A percentile compares a stretch with the other conserved stretches of the same genome.
Conservation (phyloP, 2,329 filamentous ascomycete genomes). For the Venturia effusa region DNA sequence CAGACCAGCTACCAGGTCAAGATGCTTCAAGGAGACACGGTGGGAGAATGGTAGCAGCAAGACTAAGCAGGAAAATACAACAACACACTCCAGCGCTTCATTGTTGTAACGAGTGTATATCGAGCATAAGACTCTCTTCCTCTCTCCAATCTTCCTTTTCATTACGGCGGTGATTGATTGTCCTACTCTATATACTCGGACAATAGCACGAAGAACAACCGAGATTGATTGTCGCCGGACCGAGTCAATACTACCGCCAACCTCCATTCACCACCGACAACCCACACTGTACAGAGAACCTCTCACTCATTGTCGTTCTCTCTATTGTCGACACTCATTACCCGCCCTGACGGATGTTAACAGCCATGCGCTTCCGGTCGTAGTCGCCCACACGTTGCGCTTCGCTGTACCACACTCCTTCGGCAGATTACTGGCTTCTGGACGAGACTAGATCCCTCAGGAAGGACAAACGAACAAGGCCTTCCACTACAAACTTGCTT, state of each 20-base stretch:
- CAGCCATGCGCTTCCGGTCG: background rate
- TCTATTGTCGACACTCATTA: background rate
- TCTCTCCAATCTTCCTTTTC: too few relatives aligned
- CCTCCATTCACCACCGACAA: background rate
- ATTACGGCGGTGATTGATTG: background rate
- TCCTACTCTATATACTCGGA: background rate
- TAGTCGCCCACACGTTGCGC: background rate
- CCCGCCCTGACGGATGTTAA: background rate
- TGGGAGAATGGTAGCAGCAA: too few relatives aligned
- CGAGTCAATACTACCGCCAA: background rate
- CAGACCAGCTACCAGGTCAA: too few relatives aligned
- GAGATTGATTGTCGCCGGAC: background rate
- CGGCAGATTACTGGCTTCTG: background rate
- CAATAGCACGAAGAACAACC: background rate
- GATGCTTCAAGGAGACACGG: too few relatives aligned
- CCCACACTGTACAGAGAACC: background rate
- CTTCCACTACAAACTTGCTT: background rate
- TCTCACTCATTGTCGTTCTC: background rate
- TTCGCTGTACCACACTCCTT: slow-evolving; percentile 1
- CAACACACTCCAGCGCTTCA: too few relatives aligned
- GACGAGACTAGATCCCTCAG: background rate
- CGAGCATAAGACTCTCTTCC: too few relatives aligned
- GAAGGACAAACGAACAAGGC: background rate
- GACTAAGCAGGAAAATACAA: too few relatives aligned
- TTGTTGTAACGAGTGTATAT: too few relatives aligned